Percentiles rank a stretch among this genome's conserved stretches.
Evolutionary conservation across 176 grass and related monocot species (phyloP).

Genomic region (Echinochloa phyllopogon): DNA sequence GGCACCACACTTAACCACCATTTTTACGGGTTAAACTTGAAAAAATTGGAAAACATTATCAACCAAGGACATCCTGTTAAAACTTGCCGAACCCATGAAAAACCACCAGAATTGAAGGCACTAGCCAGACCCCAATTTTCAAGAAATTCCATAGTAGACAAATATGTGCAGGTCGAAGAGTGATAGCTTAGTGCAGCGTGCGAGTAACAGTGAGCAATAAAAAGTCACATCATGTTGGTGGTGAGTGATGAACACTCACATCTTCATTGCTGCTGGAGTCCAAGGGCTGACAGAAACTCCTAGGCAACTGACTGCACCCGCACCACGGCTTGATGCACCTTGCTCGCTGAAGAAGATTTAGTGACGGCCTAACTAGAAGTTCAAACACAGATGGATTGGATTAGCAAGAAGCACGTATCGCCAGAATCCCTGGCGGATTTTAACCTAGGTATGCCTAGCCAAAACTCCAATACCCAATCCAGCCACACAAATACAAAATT

Average conservation of each 20-base stretch:
- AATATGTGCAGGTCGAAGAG: neutral
- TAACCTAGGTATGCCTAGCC: neutral
- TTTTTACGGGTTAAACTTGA: neutral
- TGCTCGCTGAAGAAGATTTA: neutral
- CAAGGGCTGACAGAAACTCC: neutral
- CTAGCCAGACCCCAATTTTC: neutral
- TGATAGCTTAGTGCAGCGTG: neutral
- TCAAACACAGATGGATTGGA: neutral
- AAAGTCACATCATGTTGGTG: neutral
- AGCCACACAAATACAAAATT: neutral
- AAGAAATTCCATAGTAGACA: neutral
- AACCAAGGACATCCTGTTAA: neutral
- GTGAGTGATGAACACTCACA: conserved; percentile 6
- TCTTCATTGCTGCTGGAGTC: conserved; percentile 25
- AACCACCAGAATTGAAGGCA: neutral
- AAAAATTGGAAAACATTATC: neutral
- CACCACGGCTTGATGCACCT: neutral
- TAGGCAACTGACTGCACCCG: neutral
- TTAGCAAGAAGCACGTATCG: neutral
- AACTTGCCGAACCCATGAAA: neutral
- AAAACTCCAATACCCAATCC: neutral
- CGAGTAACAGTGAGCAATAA: neutral
- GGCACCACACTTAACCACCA: neutral
- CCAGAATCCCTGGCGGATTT: neutral
- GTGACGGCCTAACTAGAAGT: neutral